Conservation (phyloP, 2,329 filamentous ascomycete species). For the Diaporthe caulivora region DNA sequence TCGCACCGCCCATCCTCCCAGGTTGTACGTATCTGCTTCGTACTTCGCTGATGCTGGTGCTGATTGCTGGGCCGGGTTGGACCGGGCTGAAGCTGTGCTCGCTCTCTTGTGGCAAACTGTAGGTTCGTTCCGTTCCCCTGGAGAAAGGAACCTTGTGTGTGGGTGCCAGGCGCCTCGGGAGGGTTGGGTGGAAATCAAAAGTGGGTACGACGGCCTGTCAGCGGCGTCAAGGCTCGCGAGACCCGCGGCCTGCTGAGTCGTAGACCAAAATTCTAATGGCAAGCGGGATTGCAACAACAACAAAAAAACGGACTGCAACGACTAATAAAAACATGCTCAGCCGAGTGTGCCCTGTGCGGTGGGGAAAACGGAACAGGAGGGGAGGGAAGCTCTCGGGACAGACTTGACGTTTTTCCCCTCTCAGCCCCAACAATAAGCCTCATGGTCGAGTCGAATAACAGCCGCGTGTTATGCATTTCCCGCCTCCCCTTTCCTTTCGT, state of each 20-base stretch:
- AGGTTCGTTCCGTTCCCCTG: constrained; percentile 23
- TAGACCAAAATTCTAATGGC: constrained; percentile 23
- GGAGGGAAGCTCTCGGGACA: neutral
- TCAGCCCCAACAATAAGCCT: constrained; percentile 23
- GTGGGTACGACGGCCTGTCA: constrained; percentile 23
- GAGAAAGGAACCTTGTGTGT: constrained; percentile 23
- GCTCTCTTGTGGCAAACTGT: constrained; percentile 21
- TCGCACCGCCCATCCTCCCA: constrained; percentile 5
- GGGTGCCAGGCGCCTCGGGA: constrained; percentile 16
- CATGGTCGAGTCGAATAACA: constrained; percentile 19
- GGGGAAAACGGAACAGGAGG: neutral
- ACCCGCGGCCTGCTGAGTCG: constrained; percentile 17
- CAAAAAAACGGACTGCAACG: constrained; percentile 15
- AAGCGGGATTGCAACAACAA: constrained; percentile 23
- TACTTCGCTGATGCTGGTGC: too few species aligned
- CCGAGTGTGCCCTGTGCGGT: neutral
- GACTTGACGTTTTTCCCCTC: neutral
- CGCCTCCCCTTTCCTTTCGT: constrained; percentile 18
- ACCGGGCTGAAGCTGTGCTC: constrained; percentile 15
- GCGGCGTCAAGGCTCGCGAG: constrained; percentile 13
- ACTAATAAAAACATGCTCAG: constrained; percentile 1
- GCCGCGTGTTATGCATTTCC: constrained; percentile 26
- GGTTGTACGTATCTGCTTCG: neutral
- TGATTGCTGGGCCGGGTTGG: neutral
- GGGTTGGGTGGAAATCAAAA: constrained; percentile 32